A percentile compares a stretch with the other conserved stretches of the same genome.
phyloP scores from a whole-genome alignment of 2,329 filamentous ascomycete genomes.

The Aaosphaeria arxii region DNA sequence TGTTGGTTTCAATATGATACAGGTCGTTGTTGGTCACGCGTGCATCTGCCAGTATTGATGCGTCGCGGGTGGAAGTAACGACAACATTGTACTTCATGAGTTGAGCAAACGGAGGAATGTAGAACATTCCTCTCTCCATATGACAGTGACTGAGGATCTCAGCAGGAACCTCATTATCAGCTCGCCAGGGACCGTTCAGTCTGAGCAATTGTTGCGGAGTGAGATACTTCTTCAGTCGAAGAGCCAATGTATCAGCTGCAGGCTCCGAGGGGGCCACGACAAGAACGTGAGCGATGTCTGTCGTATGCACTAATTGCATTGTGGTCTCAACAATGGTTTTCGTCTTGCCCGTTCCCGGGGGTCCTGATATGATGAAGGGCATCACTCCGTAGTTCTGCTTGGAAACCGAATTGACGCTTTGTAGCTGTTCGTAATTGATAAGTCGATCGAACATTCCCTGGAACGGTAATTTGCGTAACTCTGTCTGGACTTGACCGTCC shows the following conservation, averaged over 20 bases:
- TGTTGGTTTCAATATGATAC: conserved; percentile 32
- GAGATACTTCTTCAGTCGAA: conserved; percentile 38
- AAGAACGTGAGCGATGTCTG: conserved; percentile 32
- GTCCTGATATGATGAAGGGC: conserved; percentile 49
- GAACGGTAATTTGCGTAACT: conserved; percentile 32
- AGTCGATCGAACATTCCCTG: conserved; percentile 38
- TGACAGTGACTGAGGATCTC: conserved; percentile 39
- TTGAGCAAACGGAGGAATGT: conserved; percentile 36
- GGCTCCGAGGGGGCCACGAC: conserved; percentile 47
- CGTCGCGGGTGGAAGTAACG: conserved; percentile 43
- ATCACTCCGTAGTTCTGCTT: conserved; percentile 42
- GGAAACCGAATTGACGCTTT: conserved; percentile 43
- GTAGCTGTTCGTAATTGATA: conserved; percentile 49
- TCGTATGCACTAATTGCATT: conserved; percentile 27
- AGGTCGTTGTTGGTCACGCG: conserved; percentile 43
- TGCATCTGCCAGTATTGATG: conserved; percentile 42
- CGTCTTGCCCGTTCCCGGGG: conserved; percentile 53
- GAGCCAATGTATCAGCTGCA: conserved; percentile 44
- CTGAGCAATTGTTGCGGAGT: conserved; percentile 39
- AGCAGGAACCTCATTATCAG: conserved; percentile 42
- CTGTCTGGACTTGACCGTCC: conserved; percentile 39
- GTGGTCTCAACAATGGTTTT: conserved; percentile 49
- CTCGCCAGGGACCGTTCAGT: conserved; percentile 40
- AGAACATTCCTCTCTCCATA: conserved; percentile 40
- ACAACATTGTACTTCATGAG: conserved; percentile 43